Evolutionary conservation across 1,284 basidiomycete genomes (phyloP), one percentile per base, ranked within the genome.

Genomic region (Exobasidium rhododendri): DNA sequence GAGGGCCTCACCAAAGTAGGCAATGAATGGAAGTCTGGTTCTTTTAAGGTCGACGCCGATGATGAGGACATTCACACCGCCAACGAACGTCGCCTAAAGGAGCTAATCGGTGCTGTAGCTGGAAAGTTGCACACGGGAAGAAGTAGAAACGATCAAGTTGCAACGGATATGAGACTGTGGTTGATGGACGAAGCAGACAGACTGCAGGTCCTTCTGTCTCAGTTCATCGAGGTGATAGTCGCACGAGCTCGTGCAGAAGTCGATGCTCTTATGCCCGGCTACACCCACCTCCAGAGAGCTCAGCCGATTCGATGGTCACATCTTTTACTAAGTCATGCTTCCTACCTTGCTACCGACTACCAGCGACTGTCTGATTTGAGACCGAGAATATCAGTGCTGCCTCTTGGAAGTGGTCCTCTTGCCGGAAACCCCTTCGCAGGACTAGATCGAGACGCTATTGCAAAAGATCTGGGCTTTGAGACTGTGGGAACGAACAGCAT

Each of bases 41-140:
- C 68, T 13, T 80, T 80, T 65, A 31, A 69, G 28, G 70, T 68
- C 43, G 67, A 68, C 10, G 83, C 86, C 14, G 92, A 94, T 71
- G 94, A 98, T 78, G 94, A 98, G 78, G 94, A 98, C 78, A 97
- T 98, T 65, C 94, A 98, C 81, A 98, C 94, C n/a, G 96, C 96
- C 62, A 98, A 98, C 78, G 94, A 98, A 81, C 88, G 96, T 58
- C 86, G 94, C 31, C 82, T 98, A 70, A 91, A 88, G 68, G 94
- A 98, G 83, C 82, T 97, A 63, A 92, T 98, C 63, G 94, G 94
- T 0, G 63, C 75, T 53, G 79, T 79, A 13, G 81, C 80, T 7
- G 80, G 80, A 46, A 77, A 76, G 68, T 70, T 78, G 13, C 94
- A 98, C 80, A 98, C 96, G 0, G 96, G 94, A 43, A 87, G 94